Evolutionary conservation across 352 stramenopile species (phyloP), one percentile per base, ranked within the genome.

Genomic region (Pythium pyrilobum): DNA sequence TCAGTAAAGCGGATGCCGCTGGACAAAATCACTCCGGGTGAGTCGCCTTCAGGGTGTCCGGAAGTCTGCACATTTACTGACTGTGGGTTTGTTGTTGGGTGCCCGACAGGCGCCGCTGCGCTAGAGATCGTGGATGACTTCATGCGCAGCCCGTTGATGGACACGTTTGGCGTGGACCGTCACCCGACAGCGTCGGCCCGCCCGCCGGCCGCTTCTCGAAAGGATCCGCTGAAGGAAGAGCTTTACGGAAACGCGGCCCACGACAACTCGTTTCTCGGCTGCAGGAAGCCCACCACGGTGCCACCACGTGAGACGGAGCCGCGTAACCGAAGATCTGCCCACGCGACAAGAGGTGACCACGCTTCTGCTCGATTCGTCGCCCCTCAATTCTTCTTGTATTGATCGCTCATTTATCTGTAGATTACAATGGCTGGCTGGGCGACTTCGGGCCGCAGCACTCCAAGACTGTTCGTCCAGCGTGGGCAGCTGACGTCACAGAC

Each of bases 101-200:
- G n/a, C n/a, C n/a, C n/a, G n/a, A 13, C 51, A 90, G 82, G 82
- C 40, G 80, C 78, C 47, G 78, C 80, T 10, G 78, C 82, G 8
- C 59, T 91, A 20, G 80, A 93, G 65, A 93, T 93, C n/a, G 80
- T 79, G 4, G 74, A 90, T 45, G 62, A 78, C n/a, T 89, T 93
- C 21, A 80, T 89, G 23, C 79, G 69, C 27, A 83, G 79, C n/a
- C 73, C 79, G 49, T 56, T 92, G 8, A 78, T 92, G 72, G 73
- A 89, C 40, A 77, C 58, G 33, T 89, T 89, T 40, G 57, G 67
- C 29, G 40, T 44, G 15, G 62, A 66, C 3, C 39, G 45, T 16
- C 20, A 23, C n/a, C n/a, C n/a, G n/a, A n/a, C n/a, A n/a, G n/a
- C n/a, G n/a, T n/a, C n/a, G n/a, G n/a, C n/a, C n/a, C 11, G 37